Base-by-base conservation (phyloP, 371 early-diverging fungal species). In the Blastocladiella emersonii region DNA sequence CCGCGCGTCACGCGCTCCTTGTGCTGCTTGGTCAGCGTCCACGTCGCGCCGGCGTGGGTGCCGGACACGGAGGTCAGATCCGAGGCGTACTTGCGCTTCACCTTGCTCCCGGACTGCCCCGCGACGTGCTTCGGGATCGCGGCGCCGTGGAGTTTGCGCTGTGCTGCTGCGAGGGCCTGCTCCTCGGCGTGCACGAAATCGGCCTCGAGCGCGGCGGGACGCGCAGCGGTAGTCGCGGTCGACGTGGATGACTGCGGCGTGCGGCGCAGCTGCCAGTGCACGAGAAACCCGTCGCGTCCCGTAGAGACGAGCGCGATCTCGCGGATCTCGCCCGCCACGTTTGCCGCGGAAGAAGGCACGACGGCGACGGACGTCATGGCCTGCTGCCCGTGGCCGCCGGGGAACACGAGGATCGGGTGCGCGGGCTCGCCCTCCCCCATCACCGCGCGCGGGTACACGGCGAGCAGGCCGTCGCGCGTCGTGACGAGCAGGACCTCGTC, bases 1-100 rank as follows among this genome's bases (percentile, higher is more conserved):
- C 53, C 53, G 21, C 53, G 27, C 30, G 53, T 51, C 53, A 51
- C 30, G 15, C 53, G 53, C 53, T 51, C 53, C 53, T 51, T 27
- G 53, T 51, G 53, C 32, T 3, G 45, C 45, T 44, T 44, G 45
- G 45, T 17, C 19, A 44, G 23, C 19, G 17, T 21, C 45, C 45
- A 44, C 19, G 45, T 44, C 19, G 19, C 3, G 4, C 23, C 45
- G 17, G 19, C 8, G 3, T 3, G 4, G 23, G 23, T 8, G 45
- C 45, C 45, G 3, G 3, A 3, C 45, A 21, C 45, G 12, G 3
- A 17, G 4, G 45, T 19, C 19, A 21, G 19, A 5, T 8, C 45
- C 8, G 21, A 8, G 19, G 19, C 23, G 21, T 10, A 44, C 45
- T 44, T 44, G 12, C 23, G 45, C 19, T 21, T 21, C 10, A 44